Evolutionary conservation across 148 eudicot species (phyloP).

Genomic region (Dianthus caryophyllus): DNA sequence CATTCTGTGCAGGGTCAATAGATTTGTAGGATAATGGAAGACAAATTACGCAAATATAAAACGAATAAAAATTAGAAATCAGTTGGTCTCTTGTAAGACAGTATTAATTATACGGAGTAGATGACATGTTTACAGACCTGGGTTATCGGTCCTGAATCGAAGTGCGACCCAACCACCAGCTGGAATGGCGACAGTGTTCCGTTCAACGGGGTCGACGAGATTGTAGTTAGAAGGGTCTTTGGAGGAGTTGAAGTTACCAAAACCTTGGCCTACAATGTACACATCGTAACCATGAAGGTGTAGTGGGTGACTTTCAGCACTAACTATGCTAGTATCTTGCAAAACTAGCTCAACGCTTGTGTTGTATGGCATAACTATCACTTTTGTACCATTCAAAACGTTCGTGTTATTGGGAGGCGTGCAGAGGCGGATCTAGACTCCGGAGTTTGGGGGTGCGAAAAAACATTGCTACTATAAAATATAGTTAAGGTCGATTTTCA

Average conservation of each 20-base stretch:
- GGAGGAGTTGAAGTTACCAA: conserved; percentile 51
- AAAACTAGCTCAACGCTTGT: conserved; percentile 55
- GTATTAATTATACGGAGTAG: too few species aligned
- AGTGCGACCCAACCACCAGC: conserved; percentile 75
- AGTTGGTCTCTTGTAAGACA: too few species aligned
- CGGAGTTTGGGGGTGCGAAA: too few species aligned
- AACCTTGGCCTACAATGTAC: conserved; percentile 64
- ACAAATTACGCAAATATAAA: too few species aligned
- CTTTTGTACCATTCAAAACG: conserved; percentile 43
- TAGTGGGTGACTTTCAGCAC: conserved; percentile 68
- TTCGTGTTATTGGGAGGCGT: conserved; percentile 48
- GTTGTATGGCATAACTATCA: conserved; percentile 50
- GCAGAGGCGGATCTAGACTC: too few species aligned
- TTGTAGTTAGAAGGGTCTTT: conserved; percentile 51
- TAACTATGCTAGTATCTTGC: conserved; percentile 63
- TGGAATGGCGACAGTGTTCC: conserved; percentile 61
- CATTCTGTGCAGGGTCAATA: too few species aligned
- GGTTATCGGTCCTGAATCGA: conserved; percentile 60
- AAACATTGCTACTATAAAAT: too few species aligned
- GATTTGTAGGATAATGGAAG: too few species aligned
- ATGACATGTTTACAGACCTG: conserved; percentile 31
- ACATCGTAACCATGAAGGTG: conserved; percentile 69
- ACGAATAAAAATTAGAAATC: too few species aligned
- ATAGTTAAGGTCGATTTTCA: too few species aligned
- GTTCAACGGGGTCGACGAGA: conserved; percentile 59